These are phyloP conservation scores for Trypanosomatidae sp. DNA, from an alignment of 208 protist species.

Conservation along the genomic window DNA sequence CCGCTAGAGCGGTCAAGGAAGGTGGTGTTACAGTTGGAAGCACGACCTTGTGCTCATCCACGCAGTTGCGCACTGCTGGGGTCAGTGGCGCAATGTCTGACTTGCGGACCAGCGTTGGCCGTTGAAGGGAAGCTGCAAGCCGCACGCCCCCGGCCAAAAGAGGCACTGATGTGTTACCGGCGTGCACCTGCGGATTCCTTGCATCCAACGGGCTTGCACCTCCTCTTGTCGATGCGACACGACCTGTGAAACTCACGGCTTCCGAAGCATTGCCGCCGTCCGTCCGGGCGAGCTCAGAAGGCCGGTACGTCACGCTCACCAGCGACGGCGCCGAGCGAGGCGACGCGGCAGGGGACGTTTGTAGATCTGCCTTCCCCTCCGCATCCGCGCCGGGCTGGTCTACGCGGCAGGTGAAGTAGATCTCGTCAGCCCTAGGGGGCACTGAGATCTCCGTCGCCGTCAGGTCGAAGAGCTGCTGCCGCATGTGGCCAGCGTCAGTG, in stretches of 20 bases:
- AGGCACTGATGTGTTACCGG: background rate
- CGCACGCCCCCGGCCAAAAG: background rate
- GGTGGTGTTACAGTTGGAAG: background rate
- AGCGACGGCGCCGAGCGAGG: slow-evolving; percentile 34
- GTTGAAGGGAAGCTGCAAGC: slow-evolving; percentile 12
- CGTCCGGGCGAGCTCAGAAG: slow-evolving; percentile 23
- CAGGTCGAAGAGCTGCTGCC: slow-evolving; percentile 18
- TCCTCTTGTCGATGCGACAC: background rate
- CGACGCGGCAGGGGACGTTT: slow-evolving; percentile 3
- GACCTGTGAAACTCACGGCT: background rate
- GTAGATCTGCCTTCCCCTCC: too few species aligned
- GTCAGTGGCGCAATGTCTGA: background rate
- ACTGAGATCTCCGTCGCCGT: slow-evolving; percentile 3
- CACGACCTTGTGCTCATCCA: background rate
- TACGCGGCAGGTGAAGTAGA: background rate
- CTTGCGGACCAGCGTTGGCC: slow-evolving; percentile 17
- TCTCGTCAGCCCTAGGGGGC: background rate
- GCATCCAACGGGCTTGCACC: background rate
- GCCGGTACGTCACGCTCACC: slow-evolving; percentile 41
- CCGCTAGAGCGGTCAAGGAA: background rate
- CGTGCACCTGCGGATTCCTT: background rate
- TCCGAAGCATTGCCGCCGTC: background rate
- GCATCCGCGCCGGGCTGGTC: background rate
- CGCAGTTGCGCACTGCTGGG: background rate
- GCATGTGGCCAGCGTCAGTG: slow-evolving; percentile 24